Percentiles rank a stretch among this genome's conserved stretches.
phyloP scores from a whole-genome alignment of 2,329 filamentous ascomycete genomes.

The Colletotrichum sidae region DNA sequence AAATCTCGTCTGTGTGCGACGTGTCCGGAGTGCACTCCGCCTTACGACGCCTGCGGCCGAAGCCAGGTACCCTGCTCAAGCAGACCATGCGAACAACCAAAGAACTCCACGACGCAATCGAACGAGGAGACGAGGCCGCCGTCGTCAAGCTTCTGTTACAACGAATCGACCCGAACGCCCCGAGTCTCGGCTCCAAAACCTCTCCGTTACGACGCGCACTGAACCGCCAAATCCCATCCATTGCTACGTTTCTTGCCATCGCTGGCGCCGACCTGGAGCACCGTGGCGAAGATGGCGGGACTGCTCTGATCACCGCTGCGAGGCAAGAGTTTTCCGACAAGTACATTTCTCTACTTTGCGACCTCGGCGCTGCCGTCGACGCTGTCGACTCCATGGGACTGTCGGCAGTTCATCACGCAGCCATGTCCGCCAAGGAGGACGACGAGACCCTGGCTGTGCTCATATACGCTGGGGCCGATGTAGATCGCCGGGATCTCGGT shows the following conservation, averaged over 20 bases:
- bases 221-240: constrained; percentile 35
- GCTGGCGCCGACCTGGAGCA: constrained; percentile 41
- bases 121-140: constrained; percentile 37
- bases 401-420: constrained; percentile 41
- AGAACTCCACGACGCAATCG: constrained; percentile 42
- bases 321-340: constrained; percentile 39
- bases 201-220: constrained; percentile 41
- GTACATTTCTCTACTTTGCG: constrained; percentile 40
- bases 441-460: constrained; percentile 41
- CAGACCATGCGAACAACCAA: constrained; percentile 35
- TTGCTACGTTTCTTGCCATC: constrained; percentile 39
- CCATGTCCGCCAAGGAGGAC: constrained; percentile 34
- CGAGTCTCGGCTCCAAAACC: constrained; percentile 29
- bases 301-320: constrained; percentile 40
- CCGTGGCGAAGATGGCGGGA: constrained; percentile 33
- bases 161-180: constrained; percentile 39
- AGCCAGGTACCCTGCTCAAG: constrained; percentile 27
- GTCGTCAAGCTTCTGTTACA: constrained; percentile 40
- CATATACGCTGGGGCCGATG: constrained; percentile 38
- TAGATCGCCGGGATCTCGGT: constrained; percentile 35
- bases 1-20: constrained; percentile 15
- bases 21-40: constrained; percentile 23
- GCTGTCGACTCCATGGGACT: constrained; percentile 40
- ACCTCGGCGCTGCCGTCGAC: constrained; percentile 40
- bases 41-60: constrained; percentile 30